Evolutionary conservation across 495 filamentous ascomycete species (phyloP), one percentile per base, ranked within the genome.

Genomic region (Lasiosphaeria hispida): DNA sequence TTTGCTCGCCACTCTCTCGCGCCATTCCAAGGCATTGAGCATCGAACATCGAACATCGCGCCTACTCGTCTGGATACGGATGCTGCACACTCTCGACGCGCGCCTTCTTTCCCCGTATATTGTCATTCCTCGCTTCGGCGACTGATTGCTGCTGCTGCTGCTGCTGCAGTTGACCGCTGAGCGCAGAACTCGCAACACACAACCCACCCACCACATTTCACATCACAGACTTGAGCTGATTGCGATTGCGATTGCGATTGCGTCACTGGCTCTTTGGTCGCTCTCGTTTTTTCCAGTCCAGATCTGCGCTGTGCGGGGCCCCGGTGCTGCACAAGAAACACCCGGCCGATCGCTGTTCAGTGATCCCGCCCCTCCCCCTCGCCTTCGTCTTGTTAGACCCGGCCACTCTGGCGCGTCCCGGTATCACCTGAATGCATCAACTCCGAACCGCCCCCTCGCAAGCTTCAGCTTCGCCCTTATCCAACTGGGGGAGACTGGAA

Each of bases 371-470:
- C 15, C 17, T 19, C 9, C 42, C 17, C 11, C 42, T 18, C 36
- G 38, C 18, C 15, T 55, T 35, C 18, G 38, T 10, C 19, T 37
- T 49, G n/a, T 44, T 14, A 14, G 23, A 30, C 23, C 23, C 5
- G 23, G 23, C 23, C 23, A 30, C 40, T 30, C 14, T 47, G 14
- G 42, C 50, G 30, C 44, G 19, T 38, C 38, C n/a, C 17, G 14
- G 49, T 39, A 11, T 47, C 37, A 23, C 52, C 62, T 64, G 62
- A 53, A 64, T 64, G 62, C 58, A 62, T 65, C 56, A 36, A 53
- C 30, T 44, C 18, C 43, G 4, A 6, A 18, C 18, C n/a, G 0
- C 15, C 43, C 43, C 48, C 13, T 8, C 30, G 33, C 14, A 23
- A 36, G 41, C 15, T 17, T 36, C 43, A 41, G 19, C 23, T 50